phyloP scores from a whole-genome alignment of 352 stramenopile genomes.

The Phytophthora boehmeriae region DNA sequence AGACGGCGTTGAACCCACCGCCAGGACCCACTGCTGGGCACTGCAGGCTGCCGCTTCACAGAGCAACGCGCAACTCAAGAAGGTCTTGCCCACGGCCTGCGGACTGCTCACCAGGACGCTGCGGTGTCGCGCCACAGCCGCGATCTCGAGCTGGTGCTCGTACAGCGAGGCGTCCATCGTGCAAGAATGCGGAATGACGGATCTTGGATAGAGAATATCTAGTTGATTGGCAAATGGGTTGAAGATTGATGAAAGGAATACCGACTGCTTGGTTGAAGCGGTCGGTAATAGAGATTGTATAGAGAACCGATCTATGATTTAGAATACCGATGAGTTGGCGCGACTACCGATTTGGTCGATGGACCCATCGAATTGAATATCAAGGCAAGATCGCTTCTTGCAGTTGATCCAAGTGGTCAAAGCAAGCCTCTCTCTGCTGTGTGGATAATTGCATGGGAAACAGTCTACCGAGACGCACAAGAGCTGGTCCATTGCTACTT shows the following conservation, averaged over 20 bases:
- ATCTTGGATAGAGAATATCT: neutral
- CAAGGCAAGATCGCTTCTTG: neutral
- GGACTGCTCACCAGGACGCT: conserved; percentile 71
- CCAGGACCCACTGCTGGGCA: conserved; percentile 34
- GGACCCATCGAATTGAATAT: neutral
- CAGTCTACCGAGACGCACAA: no score
- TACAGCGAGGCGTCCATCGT: conserved; percentile 43
- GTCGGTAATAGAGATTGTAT: neutral
- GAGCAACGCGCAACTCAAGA: conserved; percentile 58
- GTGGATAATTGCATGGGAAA: no score
- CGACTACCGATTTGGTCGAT: neutral
- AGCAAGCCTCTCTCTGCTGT: neutral
- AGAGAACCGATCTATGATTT: no score
- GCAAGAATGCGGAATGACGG: conserved; percentile 13
- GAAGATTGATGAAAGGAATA: neutral
- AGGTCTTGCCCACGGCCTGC: conserved; percentile 72
- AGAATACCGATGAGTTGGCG: neutral
- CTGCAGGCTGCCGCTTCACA: conserved; percentile 37
- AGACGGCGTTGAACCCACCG: conserved; percentile 41
- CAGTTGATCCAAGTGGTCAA: neutral
- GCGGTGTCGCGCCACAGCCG: conserved; percentile 59
- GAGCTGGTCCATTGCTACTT: no score
- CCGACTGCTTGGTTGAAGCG: neutral
- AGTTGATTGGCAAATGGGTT: neutral
- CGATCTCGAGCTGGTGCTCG: conserved; percentile 75